Conservation (phyloP, 2,329 filamentous ascomycete species). For the Fusarium clavum region DNA sequence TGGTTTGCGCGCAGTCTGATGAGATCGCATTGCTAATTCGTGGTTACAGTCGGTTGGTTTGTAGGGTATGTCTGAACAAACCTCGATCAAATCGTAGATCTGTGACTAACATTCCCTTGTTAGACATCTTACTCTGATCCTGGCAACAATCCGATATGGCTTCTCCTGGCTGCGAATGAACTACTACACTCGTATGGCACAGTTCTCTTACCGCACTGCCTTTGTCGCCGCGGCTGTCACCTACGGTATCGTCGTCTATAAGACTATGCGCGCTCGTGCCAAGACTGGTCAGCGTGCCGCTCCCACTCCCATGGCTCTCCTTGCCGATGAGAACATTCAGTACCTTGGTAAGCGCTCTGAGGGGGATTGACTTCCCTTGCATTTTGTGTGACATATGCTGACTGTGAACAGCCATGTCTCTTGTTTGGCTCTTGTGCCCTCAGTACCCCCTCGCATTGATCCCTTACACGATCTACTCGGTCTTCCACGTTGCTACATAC, state of each 20-base stretch:
- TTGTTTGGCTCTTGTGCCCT: slow-evolving; percentile 93
- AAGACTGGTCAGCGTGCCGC: slow-evolving; percentile 75
- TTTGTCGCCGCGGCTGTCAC: slow-evolving; percentile 91
- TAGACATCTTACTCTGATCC: slow-evolving; percentile 87
- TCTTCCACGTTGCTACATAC: slow-evolving; percentile 99
- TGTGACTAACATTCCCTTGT: slow-evolving; percentile 24
- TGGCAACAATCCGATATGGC: slow-evolving; percentile 84
- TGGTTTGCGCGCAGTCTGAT: slow-evolving; percentile 48
- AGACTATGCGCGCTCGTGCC: slow-evolving; percentile 88
- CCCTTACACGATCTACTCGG: slow-evolving; percentile 94
- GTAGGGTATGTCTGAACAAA: slow-evolving; percentile 71
- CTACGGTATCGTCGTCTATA: slow-evolving; percentile 99
- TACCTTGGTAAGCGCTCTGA: slow-evolving; percentile 79
- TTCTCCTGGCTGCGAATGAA: slow-evolving; percentile 92
- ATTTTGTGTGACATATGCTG: neutral
- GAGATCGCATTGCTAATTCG: slow-evolving; percentile 40
- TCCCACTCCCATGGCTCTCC: slow-evolving; percentile 71
- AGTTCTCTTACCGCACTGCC: slow-evolving; percentile 87
- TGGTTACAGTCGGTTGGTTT: slow-evolving; percentile 77
- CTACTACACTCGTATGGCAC: slow-evolving; percentile 80
- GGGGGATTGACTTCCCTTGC: neutral
- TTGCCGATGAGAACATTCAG: slow-evolving; percentile 95
- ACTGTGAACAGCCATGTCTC: slow-evolving; percentile 77
- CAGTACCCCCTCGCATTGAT: slow-evolving; percentile 92
- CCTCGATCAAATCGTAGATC: neutral